Conservation (phyloP, 1,284 basidiomycete genomes). For the Malassezia obtusa region DNA sequence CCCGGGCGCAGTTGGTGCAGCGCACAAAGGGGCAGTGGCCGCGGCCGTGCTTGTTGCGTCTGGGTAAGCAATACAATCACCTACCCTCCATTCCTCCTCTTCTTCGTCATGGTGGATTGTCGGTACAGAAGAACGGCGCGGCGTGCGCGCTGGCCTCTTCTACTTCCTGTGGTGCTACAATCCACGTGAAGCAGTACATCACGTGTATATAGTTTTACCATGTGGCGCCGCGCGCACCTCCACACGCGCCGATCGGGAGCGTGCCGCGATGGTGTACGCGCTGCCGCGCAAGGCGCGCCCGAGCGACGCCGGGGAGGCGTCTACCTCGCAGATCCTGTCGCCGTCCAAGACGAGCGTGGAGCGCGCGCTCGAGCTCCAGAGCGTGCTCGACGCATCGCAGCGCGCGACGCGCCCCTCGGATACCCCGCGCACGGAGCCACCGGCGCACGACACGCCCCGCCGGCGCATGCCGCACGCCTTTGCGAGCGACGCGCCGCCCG, state of each 20-base stretch:
- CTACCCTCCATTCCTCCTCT: constrained; percentile 74
- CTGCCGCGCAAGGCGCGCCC: constrained; percentile 19
- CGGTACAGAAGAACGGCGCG: constrained; percentile 9
- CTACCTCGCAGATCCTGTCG: neutral
- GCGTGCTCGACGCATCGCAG: constrained; percentile 2
- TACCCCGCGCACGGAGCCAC: no score
- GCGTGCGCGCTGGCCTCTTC: neutral
- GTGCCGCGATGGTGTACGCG: constrained; percentile 12
- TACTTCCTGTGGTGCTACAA: neutral
- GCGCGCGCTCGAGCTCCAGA: constrained; percentile 8
- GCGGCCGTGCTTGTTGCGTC: constrained; percentile 61
- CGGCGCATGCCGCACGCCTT: constrained; percentile 9
- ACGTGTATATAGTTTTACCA: constrained; percentile 17
- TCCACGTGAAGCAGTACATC: constrained; percentile 7
- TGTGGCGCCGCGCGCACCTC: neutral
- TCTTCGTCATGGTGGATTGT: constrained; percentile 65
- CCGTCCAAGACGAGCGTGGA: neutral
- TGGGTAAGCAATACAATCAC: constrained; percentile 51
- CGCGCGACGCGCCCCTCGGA: neutral
- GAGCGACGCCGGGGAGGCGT: neutral
- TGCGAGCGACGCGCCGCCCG: neutral
- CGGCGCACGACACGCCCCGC: constrained; percentile 1
- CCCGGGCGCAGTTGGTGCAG: constrained; percentile 87
- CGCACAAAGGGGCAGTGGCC: constrained; percentile 88
- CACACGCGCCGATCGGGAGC: neutral